These are phyloP conservation scores for Hypoxylon lienhwacheense DNA, from an alignment of 495 filamentous ascomycete genomes.

Conservation along the genomic window DNA sequence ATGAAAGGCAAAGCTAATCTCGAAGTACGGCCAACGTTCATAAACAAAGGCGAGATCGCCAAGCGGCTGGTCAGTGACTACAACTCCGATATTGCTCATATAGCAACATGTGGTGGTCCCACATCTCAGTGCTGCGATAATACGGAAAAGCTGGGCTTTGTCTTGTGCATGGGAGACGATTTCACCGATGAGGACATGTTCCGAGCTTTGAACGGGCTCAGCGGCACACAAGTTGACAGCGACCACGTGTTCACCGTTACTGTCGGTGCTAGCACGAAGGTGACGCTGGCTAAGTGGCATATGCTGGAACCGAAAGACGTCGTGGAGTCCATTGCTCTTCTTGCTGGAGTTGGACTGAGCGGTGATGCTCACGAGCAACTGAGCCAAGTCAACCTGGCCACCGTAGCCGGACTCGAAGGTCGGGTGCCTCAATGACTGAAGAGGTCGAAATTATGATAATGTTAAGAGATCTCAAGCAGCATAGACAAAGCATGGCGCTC, in stretches of 20 bases:
- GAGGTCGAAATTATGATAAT: slow-evolving; percentile 23
- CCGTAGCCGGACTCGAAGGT: slow-evolving; percentile 48
- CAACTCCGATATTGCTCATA: slow-evolving; percentile 43
- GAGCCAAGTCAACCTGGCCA: slow-evolving; percentile 51
- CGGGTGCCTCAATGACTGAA: slow-evolving; percentile 40
- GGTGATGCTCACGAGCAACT: slow-evolving; percentile 48
- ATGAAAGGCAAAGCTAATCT: slow-evolving; percentile 95
- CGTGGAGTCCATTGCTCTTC: slow-evolving; percentile 71
- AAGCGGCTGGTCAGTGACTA: slow-evolving; percentile 74
- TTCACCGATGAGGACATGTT: slow-evolving; percentile 95
- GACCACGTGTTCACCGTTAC: slow-evolving; percentile 81
- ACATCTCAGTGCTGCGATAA: not conserved
- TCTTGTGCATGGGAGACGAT: slow-evolving; percentile 89
- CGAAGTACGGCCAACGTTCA: slow-evolving; percentile 91
- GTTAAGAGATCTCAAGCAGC: slow-evolving; percentile 3
- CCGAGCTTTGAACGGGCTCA: slow-evolving; percentile 63
- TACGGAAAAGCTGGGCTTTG: slow-evolving; percentile 65
- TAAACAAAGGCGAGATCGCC: slow-evolving; percentile 95
- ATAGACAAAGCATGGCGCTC: slow-evolving; percentile 33
- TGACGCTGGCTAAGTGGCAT: slow-evolving; percentile 84
- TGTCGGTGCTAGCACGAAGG: slow-evolving; percentile 82
- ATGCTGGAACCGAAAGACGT: slow-evolving; percentile 85
- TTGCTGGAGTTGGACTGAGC: slow-evolving; percentile 57
- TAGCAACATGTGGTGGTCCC: slow-evolving; percentile 14
- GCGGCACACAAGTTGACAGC: slow-evolving; percentile 50